Evolutionary conservation across 805 yeast genomes (phyloP).

Genomic region (Candida arabinofermentans): DNA sequence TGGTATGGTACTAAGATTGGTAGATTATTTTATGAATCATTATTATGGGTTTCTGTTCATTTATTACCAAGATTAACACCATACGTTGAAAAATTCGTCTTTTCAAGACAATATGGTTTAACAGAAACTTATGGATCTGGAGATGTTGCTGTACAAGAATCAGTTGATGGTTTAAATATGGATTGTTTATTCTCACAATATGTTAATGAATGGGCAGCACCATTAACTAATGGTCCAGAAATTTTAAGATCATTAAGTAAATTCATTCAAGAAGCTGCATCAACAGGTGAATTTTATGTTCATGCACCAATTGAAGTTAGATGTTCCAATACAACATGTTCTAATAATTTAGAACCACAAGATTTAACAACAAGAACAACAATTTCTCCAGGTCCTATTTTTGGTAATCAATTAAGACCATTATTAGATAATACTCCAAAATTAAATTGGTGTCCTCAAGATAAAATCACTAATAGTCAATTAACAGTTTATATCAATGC

Average conservation of each 20-base stretch:
- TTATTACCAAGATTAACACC: conserved; percentile 78
- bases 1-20: conserved; percentile 87
- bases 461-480: conserved; percentile 63
- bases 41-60: conserved; percentile 76
- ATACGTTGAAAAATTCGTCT: conserved; percentile 76
- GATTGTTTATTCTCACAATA: conserved; percentile 92
- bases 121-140: conserved; percentile 59
- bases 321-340: conserved; percentile 76
- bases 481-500: conserved; percentile 86
- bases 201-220: conserved; percentile 97
- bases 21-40: conserved; percentile 70
- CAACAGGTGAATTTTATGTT: conserved; percentile 63
- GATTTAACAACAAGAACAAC: conserved; percentile 49
- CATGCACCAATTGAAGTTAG: conserved; percentile 96
- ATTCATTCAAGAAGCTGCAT: conserved; percentile 58
- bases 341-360: conserved; percentile 32
- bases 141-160: conserved; percentile 65
- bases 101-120: conserved; percentile 76
- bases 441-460: conserved; percentile 51
- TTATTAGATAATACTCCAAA: conserved; percentile 76
- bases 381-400: conserved; percentile 70
- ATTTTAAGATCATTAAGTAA: conserved; percentile 60
- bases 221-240: conserved; percentile 71
- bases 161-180: conserved; percentile 89
- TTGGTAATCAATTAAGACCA: conserved; percentile 82